Evolutionary conservation across 2,329 filamentous ascomycete species (phyloP).

Genomic region (Colletotrichum tabaci): DNA sequence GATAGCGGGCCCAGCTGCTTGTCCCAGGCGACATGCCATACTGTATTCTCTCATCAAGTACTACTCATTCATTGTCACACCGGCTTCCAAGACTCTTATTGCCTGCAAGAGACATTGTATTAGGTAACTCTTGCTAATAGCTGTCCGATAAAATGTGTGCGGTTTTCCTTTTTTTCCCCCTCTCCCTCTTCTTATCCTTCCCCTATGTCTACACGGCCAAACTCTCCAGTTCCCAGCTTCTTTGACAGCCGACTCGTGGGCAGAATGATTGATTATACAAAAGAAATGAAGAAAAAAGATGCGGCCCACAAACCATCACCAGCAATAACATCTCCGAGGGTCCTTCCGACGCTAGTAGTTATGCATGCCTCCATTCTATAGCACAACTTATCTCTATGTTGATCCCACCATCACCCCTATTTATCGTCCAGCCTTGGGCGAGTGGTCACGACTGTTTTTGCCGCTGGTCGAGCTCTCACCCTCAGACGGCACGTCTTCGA

Average conservation of each 20-base stretch:
- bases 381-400: not conserved
- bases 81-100: slow-evolving; percentile 2
- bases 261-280: slow-evolving; percentile 18
- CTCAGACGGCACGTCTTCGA: slow-evolving; percentile 51
- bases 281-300: slow-evolving; percentile 13
- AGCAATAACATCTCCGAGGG: not conserved
- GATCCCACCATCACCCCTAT: not conserved
- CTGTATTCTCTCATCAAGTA: too few species aligned
- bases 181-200: too few species aligned
- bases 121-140: slow-evolving; percentile 38
- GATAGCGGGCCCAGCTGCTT: not conserved
- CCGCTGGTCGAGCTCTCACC: slow-evolving; percentile 46
- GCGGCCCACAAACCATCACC: not conserved
- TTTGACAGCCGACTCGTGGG: not conserved
- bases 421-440: slow-evolving; percentile 21
- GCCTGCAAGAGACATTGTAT: slow-evolving; percentile 20
- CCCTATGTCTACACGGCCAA: not conserved
- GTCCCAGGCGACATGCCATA: not conserved
- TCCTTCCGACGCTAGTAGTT: slow-evolving; percentile 16
- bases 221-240: not conserved
- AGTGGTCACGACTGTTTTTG: slow-evolving; percentile 30
- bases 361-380: slow-evolving; percentile 22
- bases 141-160: not conserved
- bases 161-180: not conserved
- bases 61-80: slow-evolving; percentile 3